These are phyloP conservation scores for Aphanomyces euteiches DNA, from an alignment of 352 stramenopile species.

Conservation along the genomic window DNA sequence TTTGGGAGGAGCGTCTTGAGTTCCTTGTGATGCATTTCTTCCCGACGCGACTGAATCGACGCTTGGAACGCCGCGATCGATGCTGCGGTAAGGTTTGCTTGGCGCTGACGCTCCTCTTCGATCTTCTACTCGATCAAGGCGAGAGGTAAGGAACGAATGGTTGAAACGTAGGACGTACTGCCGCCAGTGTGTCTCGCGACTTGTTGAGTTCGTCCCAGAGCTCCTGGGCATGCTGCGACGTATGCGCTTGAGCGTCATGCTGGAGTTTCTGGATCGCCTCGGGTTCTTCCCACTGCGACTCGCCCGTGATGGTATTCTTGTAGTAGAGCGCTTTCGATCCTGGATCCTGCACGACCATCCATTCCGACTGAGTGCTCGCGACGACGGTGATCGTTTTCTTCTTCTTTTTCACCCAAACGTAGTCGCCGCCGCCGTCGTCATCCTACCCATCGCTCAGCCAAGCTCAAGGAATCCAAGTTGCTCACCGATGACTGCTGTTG, in stretches of 20 bases:
- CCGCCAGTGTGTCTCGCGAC: conserved; percentile 41
- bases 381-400: conserved; percentile 64
- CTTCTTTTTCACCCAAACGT: conserved; percentile 77
- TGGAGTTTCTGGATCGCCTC: conserved; percentile 57
- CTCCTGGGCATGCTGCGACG: conserved; percentile 50
- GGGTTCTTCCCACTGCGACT: conserved; percentile 66
- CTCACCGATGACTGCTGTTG: too few species aligned
- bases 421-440: conserved; percentile 50
- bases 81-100: background rate
- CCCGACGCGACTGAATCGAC: conserved; percentile 44
- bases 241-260: conserved; percentile 43
- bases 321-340: conserved; percentile 61
- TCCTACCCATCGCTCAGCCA: background rate
- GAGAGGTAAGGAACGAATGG: background rate
- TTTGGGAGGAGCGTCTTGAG: conserved; percentile 56
- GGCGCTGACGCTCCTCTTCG: conserved; percentile 20
- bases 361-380: conserved; percentile 52
- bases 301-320: conserved; percentile 61
- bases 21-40: conserved; percentile 55
- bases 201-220: conserved; percentile 59
- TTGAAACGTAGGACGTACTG: conserved; percentile 23
- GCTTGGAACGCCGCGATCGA: conserved; percentile 6
- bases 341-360: conserved; percentile 58
- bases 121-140: conserved; percentile 15
- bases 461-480: too few species aligned